These are phyloP conservation scores for Leccinellum rugosiceps DNA, from an alignment of 768 basidiomycete species.

Conservation along the genomic window DNA sequence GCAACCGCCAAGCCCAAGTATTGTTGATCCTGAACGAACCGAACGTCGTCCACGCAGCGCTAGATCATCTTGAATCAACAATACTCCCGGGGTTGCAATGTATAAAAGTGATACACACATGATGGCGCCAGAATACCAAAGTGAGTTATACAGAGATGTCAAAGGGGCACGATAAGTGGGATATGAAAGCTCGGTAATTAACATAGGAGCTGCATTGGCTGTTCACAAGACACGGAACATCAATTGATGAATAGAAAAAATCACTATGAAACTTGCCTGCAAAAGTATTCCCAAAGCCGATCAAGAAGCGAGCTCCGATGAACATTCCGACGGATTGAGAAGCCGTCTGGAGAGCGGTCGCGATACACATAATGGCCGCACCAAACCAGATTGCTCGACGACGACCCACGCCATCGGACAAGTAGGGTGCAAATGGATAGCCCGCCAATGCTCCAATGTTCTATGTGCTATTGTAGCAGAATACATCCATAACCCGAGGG, in stretches of 20 bases:
- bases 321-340: slow-evolving; percentile 75
- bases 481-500: background rate
- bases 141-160: slow-evolving; percentile 76
- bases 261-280: slow-evolving; percentile 40
- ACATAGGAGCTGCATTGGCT: slow-evolving; percentile 74
- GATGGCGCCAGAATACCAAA: slow-evolving; percentile 87
- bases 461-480: slow-evolving; percentile 29
- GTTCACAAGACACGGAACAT: background rate
- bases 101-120: slow-evolving; percentile 40
- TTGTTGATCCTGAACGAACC: slow-evolving; percentile 68
- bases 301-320: slow-evolving; percentile 75
- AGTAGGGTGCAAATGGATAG: slow-evolving; percentile 67
- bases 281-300: slow-evolving; percentile 74
- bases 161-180: slow-evolving; percentile 76
- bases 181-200: slow-evolving; percentile 81
- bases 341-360: slow-evolving; percentile 65
- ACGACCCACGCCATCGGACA: slow-evolving; percentile 71
- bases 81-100: background rate
- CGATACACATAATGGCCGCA: slow-evolving; percentile 63
- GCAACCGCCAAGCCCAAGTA: slow-evolving; percentile 82
- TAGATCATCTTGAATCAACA: slow-evolving; percentile 11
- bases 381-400: slow-evolving; percentile 63
- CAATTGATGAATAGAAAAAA: background rate
- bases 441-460: slow-evolving; percentile 71
- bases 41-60: slow-evolving; percentile 79